These are phyloP conservation scores for Neurospora sp. DNA, from an alignment of 495 filamentous ascomycete genomes.

Conservation along the genomic window DNA sequence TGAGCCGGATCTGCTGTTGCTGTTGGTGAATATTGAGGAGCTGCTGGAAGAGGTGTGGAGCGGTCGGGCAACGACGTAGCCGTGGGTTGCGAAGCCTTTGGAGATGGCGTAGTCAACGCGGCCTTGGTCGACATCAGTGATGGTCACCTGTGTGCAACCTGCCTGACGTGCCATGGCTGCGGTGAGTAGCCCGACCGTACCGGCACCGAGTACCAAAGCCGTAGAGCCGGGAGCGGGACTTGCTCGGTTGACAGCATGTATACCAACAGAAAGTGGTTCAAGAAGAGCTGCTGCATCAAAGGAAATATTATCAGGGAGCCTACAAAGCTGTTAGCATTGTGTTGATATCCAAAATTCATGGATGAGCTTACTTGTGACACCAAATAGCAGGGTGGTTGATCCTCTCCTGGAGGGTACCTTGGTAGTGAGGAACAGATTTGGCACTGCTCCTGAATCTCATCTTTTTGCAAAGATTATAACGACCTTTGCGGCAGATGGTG, in stretches of 20 bases:
- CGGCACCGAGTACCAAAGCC: constrained; percentile 76
- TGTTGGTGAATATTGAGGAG: constrained; percentile 28
- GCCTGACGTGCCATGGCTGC: constrained; percentile 60
- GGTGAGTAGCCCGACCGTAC: constrained; percentile 73
- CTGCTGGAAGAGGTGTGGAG: constrained; percentile 27
- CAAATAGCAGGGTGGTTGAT: constrained; percentile 80
- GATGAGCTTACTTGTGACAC: constrained; percentile 52
- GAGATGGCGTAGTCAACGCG: constrained; percentile 64
- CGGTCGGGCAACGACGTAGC: constrained; percentile 46
- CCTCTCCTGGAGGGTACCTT: constrained; percentile 81
- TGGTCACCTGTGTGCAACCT: constrained; percentile 56
- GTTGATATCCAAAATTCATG: background rate
- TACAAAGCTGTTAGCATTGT: constrained; percentile 16
- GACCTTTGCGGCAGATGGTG: constrained; percentile 57
- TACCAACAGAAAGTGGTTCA: constrained; percentile 76
- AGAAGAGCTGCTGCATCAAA: constrained; percentile 70
- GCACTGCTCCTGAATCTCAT: constrained; percentile 80
- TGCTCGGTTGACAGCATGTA: constrained; percentile 67
- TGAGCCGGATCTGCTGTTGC: constrained; percentile 25
- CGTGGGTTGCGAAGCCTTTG: constrained; percentile 62
- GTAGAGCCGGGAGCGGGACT: constrained; percentile 40
- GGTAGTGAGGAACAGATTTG: constrained; percentile 73
- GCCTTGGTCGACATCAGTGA: constrained; percentile 74
- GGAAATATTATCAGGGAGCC: constrained; percentile 60
- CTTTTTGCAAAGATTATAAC: constrained; percentile 80